phyloP scores from a whole-genome alignment of 2,329 filamentous ascomycete species.

The Phyllosticta citriasiana region DNA sequence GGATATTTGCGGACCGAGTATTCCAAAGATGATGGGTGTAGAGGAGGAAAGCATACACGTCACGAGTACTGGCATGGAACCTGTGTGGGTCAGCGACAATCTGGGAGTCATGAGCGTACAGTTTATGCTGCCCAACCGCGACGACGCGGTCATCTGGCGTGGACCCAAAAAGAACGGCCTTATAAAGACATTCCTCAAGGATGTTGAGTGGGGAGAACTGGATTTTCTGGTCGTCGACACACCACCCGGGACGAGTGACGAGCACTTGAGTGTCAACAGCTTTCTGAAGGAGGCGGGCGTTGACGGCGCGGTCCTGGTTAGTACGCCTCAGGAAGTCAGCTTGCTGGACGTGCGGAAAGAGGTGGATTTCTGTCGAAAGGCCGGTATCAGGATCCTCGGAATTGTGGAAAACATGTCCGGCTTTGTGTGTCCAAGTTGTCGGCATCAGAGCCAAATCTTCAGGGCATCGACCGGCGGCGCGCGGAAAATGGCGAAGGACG shows the following conservation, averaged over 20 bases:
- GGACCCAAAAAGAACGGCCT: constrained; percentile 97
- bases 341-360: constrained; percentile 92
- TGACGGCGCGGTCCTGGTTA: constrained; percentile 85
- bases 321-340: constrained; percentile 88
- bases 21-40: constrained; percentile 98
- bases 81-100: constrained; percentile 92
- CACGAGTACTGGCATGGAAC: constrained; percentile 80
- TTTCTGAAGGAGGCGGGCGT: constrained; percentile 86
- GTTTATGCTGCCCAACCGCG: constrained; percentile 89
- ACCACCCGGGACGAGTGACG: constrained; percentile 87
- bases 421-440: constrained; percentile 92
- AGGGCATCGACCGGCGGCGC: constrained; percentile 84
- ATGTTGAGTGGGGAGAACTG: constrained; percentile 93
- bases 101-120: constrained; percentile 95
- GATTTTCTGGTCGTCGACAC: constrained; percentile 93
- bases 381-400: constrained; percentile 77
- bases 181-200: constrained; percentile 96
- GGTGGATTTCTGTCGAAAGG: constrained; percentile 94
- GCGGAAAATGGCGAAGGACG: constrained; percentile 68
- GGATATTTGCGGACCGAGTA: constrained; percentile 90
- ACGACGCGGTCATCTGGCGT: constrained; percentile 95
- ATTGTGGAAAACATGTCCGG: constrained; percentile 97
- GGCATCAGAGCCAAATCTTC: constrained; percentile 74
- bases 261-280: constrained; percentile 88
- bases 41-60: constrained; percentile 90